These are phyloP conservation scores for Pyrus hybrid DNA, from an alignment of 331 rosid genomes.

Conservation along the genomic window DNA sequence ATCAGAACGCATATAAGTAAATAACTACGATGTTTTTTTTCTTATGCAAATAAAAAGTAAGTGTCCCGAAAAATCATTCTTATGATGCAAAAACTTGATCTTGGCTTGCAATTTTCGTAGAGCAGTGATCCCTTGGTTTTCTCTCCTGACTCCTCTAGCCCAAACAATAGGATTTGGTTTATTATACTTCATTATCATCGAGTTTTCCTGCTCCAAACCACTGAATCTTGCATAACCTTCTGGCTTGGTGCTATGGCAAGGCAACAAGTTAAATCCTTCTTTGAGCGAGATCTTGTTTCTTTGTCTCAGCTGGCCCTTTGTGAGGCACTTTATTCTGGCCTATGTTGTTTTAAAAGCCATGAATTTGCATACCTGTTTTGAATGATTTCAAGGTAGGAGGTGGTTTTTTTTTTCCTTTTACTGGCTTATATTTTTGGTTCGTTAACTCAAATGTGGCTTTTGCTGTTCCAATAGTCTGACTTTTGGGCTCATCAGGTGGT, in stretches of 20 bases:
- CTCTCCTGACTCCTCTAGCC: conserved; percentile 12
- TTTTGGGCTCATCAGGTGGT: conserved; percentile 6
- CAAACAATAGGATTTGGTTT: conserved; percentile 20
- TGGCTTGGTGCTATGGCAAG: neutral
- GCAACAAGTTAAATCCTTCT: neutral
- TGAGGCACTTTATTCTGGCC: neutral
- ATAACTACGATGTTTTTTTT: neutral
- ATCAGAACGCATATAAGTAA: neutral
- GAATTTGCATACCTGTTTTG: conserved; percentile 7
- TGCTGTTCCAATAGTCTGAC: neutral
- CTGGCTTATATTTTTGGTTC: neutral
- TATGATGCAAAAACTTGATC: neutral
- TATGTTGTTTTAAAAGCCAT: neutral
- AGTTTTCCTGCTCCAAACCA: neutral
- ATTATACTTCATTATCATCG: conserved; percentile 3
- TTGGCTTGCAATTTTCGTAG: neutral
- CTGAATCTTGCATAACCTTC: neutral
- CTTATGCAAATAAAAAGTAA: neutral
- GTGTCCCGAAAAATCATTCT: neutral
- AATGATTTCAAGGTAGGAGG: neutral
- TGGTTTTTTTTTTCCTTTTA: too few relatives aligned
- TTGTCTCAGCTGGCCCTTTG: neutral
- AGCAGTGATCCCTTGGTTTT: conserved; percentile 18
- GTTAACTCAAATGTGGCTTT: neutral
- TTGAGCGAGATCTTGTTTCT: neutral